These are phyloP conservation scores for Abelmoschus esculentus DNA, from an alignment of 345 rosid species.

Conservation along the genomic window DNA sequence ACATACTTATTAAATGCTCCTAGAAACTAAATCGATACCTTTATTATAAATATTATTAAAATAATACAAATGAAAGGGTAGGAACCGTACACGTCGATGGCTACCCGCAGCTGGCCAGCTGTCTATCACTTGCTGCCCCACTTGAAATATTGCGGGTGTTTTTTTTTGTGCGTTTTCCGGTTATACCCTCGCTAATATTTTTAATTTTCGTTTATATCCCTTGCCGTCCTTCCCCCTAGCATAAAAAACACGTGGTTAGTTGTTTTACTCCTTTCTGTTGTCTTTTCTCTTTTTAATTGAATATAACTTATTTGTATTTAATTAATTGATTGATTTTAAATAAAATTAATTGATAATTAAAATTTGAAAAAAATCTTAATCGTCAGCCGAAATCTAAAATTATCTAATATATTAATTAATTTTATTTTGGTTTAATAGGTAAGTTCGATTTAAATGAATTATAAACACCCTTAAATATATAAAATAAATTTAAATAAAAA, in stretches of 20 bases:
- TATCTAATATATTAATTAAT: no score
- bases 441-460: no score
- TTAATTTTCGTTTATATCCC: neutral
- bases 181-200: neutral
- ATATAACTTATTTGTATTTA: no score
- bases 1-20: neutral
- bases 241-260: constrained; percentile 3
- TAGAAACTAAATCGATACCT: neutral
- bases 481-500: no score
- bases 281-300: no score
- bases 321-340: no score
- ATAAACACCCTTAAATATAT: no score
- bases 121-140: neutral
- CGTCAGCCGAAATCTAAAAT: no score
- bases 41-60: neutral
- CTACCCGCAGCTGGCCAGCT: neutral
- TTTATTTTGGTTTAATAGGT: no score
- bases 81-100: constrained; percentile 2
- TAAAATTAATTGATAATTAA: no score
- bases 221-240: neutral
- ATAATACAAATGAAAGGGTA: neutral
- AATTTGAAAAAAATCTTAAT: no score
- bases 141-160: neutral
- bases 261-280: neutral
- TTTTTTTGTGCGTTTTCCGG: neutral